These are phyloP conservation scores for Trametes sp. DNA, from an alignment of 1,284 basidiomycete species.

Conservation along the genomic window DNA sequence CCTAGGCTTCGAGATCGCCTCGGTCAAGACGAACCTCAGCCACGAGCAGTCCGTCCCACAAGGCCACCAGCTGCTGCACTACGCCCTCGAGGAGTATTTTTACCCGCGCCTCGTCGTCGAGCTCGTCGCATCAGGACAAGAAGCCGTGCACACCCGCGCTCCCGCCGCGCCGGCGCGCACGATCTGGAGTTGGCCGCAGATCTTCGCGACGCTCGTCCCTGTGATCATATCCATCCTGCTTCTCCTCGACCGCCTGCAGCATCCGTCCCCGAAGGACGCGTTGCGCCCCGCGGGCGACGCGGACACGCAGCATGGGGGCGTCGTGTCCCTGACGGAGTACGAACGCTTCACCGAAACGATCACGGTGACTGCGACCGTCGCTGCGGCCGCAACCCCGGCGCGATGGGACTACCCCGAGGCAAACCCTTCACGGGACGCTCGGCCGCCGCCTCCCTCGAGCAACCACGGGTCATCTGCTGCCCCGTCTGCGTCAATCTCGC, in stretches of 20 bases:
- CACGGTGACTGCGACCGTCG: slow-evolving; percentile 33
- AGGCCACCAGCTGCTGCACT: slow-evolving; percentile 56
- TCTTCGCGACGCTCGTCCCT: slow-evolving; percentile 15
- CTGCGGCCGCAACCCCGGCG: slow-evolving; percentile 8
- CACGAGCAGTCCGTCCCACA: slow-evolving; percentile 48
- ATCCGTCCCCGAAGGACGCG: slow-evolving; percentile 20
- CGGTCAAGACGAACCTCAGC: slow-evolving; percentile 56
- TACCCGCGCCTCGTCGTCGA: slow-evolving; percentile 52
- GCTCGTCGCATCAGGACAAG: slow-evolving; percentile 19
- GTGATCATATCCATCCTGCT: slow-evolving; percentile 20
- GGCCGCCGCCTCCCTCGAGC: too few relatives aligned
- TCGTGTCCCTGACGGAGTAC: slow-evolving; percentile 7
- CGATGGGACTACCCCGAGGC: slow-evolving; percentile 21
- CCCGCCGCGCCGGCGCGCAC: neutral
- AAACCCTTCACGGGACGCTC: too few relatives aligned
- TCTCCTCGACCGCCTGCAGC: slow-evolving; percentile 26
- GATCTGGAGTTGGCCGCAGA: slow-evolving; percentile 17
- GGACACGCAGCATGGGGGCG: slow-evolving; percentile 2
- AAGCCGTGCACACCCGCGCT: neutral
- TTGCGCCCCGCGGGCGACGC: slow-evolving; percentile 15
- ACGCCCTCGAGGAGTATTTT: slow-evolving; percentile 62
- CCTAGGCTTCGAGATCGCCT: slow-evolving; percentile 51
- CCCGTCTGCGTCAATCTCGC: neutral
- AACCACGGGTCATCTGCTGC: neutral
- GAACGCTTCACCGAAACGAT: slow-evolving; percentile 27